Base-by-base conservation (phyloP, 176 grass and related monocot species). In the Hordeum marinum region DNA sequence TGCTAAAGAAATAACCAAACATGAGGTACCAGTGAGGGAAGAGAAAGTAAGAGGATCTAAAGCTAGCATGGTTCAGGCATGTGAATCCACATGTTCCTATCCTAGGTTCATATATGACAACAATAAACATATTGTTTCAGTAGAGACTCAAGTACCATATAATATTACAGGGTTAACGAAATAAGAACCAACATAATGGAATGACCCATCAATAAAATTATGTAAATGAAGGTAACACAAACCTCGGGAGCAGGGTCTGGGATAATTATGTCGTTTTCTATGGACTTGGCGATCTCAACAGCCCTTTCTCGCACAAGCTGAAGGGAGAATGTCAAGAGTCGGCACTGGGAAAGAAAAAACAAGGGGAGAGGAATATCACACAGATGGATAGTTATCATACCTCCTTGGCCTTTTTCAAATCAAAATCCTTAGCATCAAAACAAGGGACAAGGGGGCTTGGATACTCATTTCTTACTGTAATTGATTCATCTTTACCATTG, bases 381-480 rank as follows among this genome's bases (percentile, higher is more conserved):
- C 63, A 34, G 27, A 32, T 66, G 63, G 63, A 34, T 34, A 66
- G 58, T 60, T 61, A 61, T 4, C 58, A 61, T 61, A 61, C 58
- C 58, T 59, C n/a, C 10, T 9, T 4, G 1, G 4, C 0, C 10
- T 25, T 4, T 61, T 11, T 11, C 9, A 25, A 25, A 23, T 61
- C 4, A 25, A 6, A 25, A 11, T 1, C n/a, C n/a, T 25, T 9
- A 25, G 8, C 0, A 25, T 61, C 3, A 24, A 11, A 61, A 25
- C 0, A 4, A n/a, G n/a, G n/a, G n/a, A n/a, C n/a, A n/a, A n/a
- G n/a, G 11, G 58, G 9, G 3, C 1, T 1, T 0, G 58, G 58
- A 61, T 61, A 61, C 0, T 61, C 58, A 34, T 34, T 66, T 66
- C 29, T 66, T 66, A 66, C 29, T 66, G 15, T 32, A 34, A 66